Conservation (phyloP, 768 basidiomycete species). For the Panaeolus cyanescens region DNA sequence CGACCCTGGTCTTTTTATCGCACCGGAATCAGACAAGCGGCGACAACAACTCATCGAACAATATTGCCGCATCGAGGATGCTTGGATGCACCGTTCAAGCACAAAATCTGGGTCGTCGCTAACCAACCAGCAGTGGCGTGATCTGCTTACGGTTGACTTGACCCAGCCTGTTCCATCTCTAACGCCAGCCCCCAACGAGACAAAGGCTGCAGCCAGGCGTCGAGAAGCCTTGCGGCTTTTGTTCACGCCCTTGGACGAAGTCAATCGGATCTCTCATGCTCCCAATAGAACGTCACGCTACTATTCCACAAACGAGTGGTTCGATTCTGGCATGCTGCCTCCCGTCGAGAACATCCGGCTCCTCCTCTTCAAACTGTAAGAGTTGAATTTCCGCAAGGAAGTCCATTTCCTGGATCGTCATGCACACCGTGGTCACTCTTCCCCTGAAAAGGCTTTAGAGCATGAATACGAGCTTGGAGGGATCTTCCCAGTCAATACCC, state of each 20-base stretch:
- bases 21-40: neutral
- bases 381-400: constrained; percentile 7
- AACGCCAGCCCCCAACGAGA: neutral
- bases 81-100: neutral
- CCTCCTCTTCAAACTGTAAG: constrained; percentile 3
- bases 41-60: constrained; percentile 1
- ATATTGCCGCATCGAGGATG: neutral
- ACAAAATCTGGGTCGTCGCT: neutral
- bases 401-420: neutral
- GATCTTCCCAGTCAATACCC: neutral
- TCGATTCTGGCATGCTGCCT: neutral
- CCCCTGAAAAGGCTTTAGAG: neutral
- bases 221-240: neutral
- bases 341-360: neutral
- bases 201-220: neutral
- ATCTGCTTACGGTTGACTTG: neutral
- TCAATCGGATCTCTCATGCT: neutral
- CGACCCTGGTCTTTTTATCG: neutral
- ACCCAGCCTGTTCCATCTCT: neutral
- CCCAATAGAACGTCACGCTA: neutral
- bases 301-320: neutral
- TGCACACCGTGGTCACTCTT: neutral
- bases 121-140: neutral
- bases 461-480: neutral
- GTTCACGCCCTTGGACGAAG: neutral